phyloP scores from a whole-genome alignment of 768 basidiomycete genomes.

The Amanita muscaria region DNA sequence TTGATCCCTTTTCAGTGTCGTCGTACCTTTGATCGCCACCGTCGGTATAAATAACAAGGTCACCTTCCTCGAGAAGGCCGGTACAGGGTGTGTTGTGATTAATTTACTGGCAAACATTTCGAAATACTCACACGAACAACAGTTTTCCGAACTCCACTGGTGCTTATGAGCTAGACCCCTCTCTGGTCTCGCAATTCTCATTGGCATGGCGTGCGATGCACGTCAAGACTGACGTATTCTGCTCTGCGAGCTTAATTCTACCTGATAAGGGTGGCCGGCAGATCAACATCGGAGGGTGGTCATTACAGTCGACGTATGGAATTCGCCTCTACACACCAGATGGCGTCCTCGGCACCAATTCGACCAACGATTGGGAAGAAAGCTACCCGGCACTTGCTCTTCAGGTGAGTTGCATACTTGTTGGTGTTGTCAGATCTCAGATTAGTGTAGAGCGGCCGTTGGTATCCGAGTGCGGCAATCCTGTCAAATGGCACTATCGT shows the following conservation, averaged over 20 bases:
- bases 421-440: background rate
- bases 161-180: slow-evolving; percentile 69
- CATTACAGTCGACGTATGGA: slow-evolving; percentile 60
- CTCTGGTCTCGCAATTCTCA: slow-evolving; percentile 37
- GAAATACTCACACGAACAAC: background rate
- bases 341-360: slow-evolving; percentile 57
- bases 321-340: slow-evolving; percentile 67
- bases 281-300: slow-evolving; percentile 66
- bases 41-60: slow-evolving; percentile 78
- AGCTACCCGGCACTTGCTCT: slow-evolving; percentile 46
- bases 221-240: slow-evolving; percentile 72
- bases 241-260: slow-evolving; percentile 62
- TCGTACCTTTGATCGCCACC: slow-evolving; percentile 67
- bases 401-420: slow-evolving; percentile 35
- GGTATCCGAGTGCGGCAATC: slow-evolving; percentile 65
- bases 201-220: slow-evolving; percentile 73
- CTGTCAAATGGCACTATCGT: slow-evolving; percentile 68
- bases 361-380: slow-evolving; percentile 78
- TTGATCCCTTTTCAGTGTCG: slow-evolving; percentile 28
- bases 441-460: slow-evolving; percentile 43
- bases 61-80: slow-evolving; percentile 67
- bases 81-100: slow-evolving; percentile 43
- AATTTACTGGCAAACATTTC: background rate
- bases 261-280: slow-evolving; percentile 66
- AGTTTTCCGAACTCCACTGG: slow-evolving; percentile 60